Conservation (phyloP, 192 early-diverging fungal genomes). For the Coemansia sp. region DNA sequence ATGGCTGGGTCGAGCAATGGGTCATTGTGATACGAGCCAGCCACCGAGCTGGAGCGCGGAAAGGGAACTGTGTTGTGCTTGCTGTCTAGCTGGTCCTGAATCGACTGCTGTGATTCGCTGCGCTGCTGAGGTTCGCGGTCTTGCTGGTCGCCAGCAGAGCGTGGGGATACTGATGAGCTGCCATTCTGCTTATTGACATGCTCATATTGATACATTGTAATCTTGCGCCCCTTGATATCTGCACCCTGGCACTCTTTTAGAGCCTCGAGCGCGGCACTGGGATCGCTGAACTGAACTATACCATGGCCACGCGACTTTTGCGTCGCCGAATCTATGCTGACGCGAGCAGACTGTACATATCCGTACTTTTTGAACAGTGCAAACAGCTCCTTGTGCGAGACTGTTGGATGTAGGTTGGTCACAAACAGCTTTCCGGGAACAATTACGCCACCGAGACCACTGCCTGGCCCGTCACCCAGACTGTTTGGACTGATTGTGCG, state of each 20-base stretch:
- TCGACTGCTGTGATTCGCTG: not conserved
- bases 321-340: slow-evolving; percentile 50
- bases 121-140: slow-evolving; percentile 5
- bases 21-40: slow-evolving; percentile 17
- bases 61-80: slow-evolving; percentile 18
- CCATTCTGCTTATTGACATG: slow-evolving; percentile 42
- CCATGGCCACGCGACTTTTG: slow-evolving; percentile 53
- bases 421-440: slow-evolving; percentile 56
- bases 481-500: slow-evolving; percentile 16
- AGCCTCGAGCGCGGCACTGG: slow-evolving; percentile 43
- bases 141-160: not conserved
- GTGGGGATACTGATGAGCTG: not conserved
- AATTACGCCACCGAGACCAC: slow-evolving; percentile 46
- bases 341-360: slow-evolving; percentile 54
- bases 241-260: slow-evolving; percentile 48
- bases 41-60: slow-evolving; percentile 21
- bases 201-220: slow-evolving; percentile 55
- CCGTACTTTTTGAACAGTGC: slow-evolving; percentile 57
- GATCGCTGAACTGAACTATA: slow-evolving; percentile 54
- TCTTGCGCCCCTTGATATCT: slow-evolving; percentile 54
- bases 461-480: slow-evolving; percentile 18
- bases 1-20: slow-evolving; percentile 40
- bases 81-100: not conserved
- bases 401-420: slow-evolving; percentile 52
- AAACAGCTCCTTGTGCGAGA: slow-evolving; percentile 58